Evolutionary conservation across 257 asterid genomes (phyloP).

Genomic region (Verbascum thapsus): DNA sequence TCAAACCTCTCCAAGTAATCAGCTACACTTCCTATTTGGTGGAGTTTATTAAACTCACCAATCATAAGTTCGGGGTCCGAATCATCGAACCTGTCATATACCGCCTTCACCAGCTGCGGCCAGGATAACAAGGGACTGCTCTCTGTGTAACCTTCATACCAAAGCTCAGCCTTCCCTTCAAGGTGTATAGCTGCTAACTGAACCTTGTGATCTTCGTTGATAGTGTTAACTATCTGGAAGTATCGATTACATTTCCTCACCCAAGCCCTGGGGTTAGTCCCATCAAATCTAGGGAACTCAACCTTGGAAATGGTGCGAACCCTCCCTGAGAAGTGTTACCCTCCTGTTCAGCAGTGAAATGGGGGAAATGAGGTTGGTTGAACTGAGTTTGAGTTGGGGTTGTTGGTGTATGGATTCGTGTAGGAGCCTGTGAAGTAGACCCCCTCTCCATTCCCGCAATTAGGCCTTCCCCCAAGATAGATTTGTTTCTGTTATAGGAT

Average conservation of each 20-base stretch:
- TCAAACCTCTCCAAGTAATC: background rate
- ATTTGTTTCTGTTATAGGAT: no score
- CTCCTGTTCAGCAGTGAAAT: no score
- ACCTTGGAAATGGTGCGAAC: background rate
- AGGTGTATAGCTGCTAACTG: background rate
- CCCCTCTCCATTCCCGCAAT: no score
- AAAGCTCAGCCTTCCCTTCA: background rate
- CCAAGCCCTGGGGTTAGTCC: background rate
- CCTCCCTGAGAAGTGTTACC: no score
- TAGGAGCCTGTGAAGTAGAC: no score
- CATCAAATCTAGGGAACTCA: background rate
- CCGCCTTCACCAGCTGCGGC: background rate
- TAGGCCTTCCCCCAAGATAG: no score
- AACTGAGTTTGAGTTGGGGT: no score
- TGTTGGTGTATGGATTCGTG: no score
- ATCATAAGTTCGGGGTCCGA: background rate
- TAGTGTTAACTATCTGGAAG: background rate
- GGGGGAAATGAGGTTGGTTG: no score
- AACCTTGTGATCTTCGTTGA: background rate
- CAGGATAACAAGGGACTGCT: background rate
- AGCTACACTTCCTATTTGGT: background rate
- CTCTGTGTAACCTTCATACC: background rate
- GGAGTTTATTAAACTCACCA: slow-evolving; percentile 7
- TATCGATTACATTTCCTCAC: background rate
- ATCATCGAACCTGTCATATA: background rate